Evolutionary conservation across 2,329 filamentous ascomycete genomes (phyloP).

Genomic region (Talaromyces pinophilus): DNA sequence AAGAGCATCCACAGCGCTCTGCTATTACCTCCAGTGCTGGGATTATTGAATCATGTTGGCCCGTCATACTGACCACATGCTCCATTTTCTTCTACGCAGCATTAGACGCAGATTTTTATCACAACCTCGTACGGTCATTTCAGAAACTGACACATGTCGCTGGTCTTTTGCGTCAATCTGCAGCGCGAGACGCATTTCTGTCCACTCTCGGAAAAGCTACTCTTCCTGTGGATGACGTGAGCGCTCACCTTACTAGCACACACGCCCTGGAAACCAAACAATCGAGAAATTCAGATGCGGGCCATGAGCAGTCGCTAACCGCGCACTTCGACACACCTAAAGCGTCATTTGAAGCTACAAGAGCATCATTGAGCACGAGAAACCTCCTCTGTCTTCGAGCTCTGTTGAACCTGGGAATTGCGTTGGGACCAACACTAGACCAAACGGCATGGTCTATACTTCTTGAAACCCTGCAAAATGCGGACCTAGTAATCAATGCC

Average conservation of each 20-base stretch:
- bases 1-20: conserved; percentile 68
- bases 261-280: conserved; percentile 28
- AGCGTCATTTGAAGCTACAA: conserved; percentile 43
- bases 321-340: conserved; percentile 32
- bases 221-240: conserved; percentile 70
- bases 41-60: conserved; percentile 92
- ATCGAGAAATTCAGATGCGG: conserved; percentile 29
- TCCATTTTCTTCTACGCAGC: conserved; percentile 94
- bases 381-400: conserved; percentile 89
- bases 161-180: conserved; percentile 78
- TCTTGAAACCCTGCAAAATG: conserved; percentile 87
- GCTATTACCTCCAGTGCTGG: conserved; percentile 76
- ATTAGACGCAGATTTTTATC: conserved; percentile 91
- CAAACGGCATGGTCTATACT: conserved; percentile 81
- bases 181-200: conserved; percentile 89
- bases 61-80: conserved; percentile 88
- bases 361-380: conserved; percentile 71
- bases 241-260: conserved; percentile 25
- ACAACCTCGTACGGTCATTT: conserved; percentile 85
- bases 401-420: conserved; percentile 92
- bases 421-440: conserved; percentile 82
- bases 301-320: conserved; percentile 32
- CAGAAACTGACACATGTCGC: conserved; percentile 95
- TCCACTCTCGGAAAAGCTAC: conserved; percentile 92
- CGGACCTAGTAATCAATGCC: conserved; percentile 75